Conservation (phyloP, 805 yeast species). For the Kodamaea leandrae region DNA sequence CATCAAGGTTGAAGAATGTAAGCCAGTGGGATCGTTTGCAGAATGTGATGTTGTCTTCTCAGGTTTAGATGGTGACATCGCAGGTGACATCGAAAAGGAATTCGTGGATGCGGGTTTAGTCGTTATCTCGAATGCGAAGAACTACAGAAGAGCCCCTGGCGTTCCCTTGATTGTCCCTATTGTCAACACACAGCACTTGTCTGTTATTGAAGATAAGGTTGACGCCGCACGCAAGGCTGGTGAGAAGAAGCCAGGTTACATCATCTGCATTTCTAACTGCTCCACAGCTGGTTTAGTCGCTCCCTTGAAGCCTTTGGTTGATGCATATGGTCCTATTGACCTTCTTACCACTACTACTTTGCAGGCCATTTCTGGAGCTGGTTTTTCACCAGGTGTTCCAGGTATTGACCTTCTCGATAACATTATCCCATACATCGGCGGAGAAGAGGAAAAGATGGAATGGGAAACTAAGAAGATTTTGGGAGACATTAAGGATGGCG, state of each 20-base stretch:
- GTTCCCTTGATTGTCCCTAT: constrained; percentile 96
- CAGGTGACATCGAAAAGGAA: constrained; percentile 87
- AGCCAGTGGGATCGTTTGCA: constrained; percentile 63
- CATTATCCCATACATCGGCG: constrained; percentile 89
- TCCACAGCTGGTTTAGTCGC: constrained; percentile 98
- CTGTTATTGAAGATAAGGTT: constrained; percentile 61
- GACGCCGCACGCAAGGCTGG: constrained; percentile 54
- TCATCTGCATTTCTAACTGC: constrained; percentile 95
- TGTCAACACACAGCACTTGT: constrained; percentile 87
- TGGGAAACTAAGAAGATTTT: constrained; percentile 97
- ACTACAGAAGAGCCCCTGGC: constrained; percentile 81
- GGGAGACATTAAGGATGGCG: constrained; percentile 60
- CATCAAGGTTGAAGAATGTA: constrained; percentile 75
- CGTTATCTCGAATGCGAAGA: constrained; percentile 92
- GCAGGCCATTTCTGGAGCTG: constrained; percentile 98
- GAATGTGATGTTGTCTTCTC: constrained; percentile 94
- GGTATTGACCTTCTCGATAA: constrained; percentile 94
- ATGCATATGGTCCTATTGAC: constrained; percentile 86
- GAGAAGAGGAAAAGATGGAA: constrained; percentile 98
- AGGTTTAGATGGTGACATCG: constrained; percentile 89
- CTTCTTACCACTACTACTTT: constrained; percentile 84
- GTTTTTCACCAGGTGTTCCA: constrained; percentile 95
- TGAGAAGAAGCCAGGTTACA: constrained; percentile 68
- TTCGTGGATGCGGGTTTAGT: constrained; percentile 79
- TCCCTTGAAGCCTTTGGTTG: constrained; percentile 91